Base-by-base conservation (phyloP, 768 basidiomycete species). In the Daedaleopsis nitida region DNA sequence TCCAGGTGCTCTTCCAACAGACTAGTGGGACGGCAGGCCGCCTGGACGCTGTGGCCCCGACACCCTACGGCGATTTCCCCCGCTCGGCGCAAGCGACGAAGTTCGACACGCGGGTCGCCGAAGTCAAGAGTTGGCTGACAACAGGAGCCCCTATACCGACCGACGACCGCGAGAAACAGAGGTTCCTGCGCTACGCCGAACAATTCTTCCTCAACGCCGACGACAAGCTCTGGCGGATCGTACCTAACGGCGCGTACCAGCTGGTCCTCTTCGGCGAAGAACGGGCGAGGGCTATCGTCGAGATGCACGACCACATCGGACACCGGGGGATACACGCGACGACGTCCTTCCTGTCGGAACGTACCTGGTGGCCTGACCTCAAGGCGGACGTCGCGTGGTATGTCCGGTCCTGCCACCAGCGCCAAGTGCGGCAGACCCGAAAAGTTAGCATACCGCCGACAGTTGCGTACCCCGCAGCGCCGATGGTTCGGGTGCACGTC, bases 401-500 rank as follows among this genome's bases (percentile, higher is more conserved):
- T 51, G 48, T 72, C 12, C 45, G 58, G 6, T 65, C 76, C 0
- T 81, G 80, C 56, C 75, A 80, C 42, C 56, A 68, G 5, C 80
- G 80, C 58, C 80, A 82, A 51, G 53, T 66, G 0, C 60, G 68
- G 1, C 67, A 70, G 0, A 59, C 60, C 0, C 16, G 55, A 0
- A 69, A 72, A 10, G 47, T 78, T 0, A 17, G 45, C 1, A 65
- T 72, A 16, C 72, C 70, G 0, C 68, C 69, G 12, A 69, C 64
- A 1, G 58, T 70, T 13, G 47, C 66, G 2, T 24, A 42, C 0
- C 70, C 70, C 0, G 60, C 66, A 0, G 43, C 66, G 1, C 64
- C 71, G 4, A 80, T 78, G 63, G 21, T 63, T 10, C 76, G 77
- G 45, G 70, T 74, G 0, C 73, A 81, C 50, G 66, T 78, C 21